Base-by-base conservation (phyloP, 805 yeast species). In the Metschnikowia hibisci region DNA sequence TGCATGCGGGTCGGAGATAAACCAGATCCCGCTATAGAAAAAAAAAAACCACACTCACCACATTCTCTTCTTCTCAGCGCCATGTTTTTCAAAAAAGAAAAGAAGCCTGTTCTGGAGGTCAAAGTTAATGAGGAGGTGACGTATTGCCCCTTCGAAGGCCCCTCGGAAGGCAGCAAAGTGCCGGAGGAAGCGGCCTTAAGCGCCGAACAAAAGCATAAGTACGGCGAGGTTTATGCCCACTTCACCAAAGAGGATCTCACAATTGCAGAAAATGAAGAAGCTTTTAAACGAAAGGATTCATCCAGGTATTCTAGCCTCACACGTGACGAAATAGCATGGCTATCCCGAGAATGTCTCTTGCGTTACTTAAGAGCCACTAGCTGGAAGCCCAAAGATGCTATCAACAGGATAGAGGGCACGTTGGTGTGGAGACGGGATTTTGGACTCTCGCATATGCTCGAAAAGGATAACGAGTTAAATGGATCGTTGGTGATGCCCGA, bases 341-440 rank as follows among this genome's bases (percentile, higher is more conserved):
- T 93, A 43, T 86, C 97, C 2, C 77, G 84, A 55, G 99, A 93
- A 62, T 93, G 99, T 61, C 73, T 93, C 45, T 64, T 88, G 56
- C 78, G 99, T 60, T 93, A 93, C 61, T 68, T 91, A 43, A 77
- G 97, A 43, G 99, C 99, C 18, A 85, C 96, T 18, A 91, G 88
- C 62, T 93, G 99, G 99, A 73, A 77, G 25, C 74, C 73, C 1
- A 64, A 73, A 23, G 87, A 83, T 10, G 86, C 95, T 31, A 82
- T 81, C 39, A 75, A 76, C 43, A 78, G 99, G 57, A 71, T 93
- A 9, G 84, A 80, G 51, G 77, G 79, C 16, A 83, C 98, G 0
- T 52, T 93, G 15, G 82, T 87, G 3, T 93, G 99, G 99, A 80
- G 99, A 69, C 80, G 97, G 54, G 91, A 86, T 52, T 90, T 89